Base-by-base conservation (phyloP, 345 rosid species). In the Eucalyptus tenuipes region DNA sequence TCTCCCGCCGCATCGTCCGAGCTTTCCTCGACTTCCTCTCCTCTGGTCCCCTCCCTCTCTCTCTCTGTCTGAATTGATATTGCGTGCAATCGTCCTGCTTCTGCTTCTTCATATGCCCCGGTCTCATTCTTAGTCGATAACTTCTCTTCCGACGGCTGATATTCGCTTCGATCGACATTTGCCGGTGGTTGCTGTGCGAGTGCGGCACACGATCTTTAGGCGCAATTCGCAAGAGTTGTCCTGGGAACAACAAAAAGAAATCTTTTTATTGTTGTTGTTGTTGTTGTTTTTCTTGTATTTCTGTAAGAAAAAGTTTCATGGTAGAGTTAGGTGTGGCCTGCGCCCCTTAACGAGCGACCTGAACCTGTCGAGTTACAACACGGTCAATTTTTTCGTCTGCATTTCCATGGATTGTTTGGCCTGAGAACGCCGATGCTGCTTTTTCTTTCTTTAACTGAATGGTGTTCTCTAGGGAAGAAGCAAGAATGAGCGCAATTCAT, bases 21-120 rank as follows among this genome's bases (percentile, higher is more conserved):
- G 92, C 98, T 42, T 97, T 97, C 93, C 47, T 97, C 86, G 95
- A 95, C 86, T 97, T 97, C 91, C 97, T 97, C 25, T 88, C 93
- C 91, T 95, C 96, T 37, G 98, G 99, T 96, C 89, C 84, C 25
- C 88, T 89, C 85, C 27, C 88, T 10, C 64, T 37, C 87, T 55
- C 55, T 89, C 86, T 85, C 68, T 90, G 50, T 66, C 20, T 53
- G 25, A 9, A 24, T 18, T 71, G 27, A 71, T 71, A 10, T 37
- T 18, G 45, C 81, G 45, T 14, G 45, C 81, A 37, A 45, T 33
- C n/a, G n/a, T 45, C 24, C 20, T 40, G 45, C 82, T 20, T 10
- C 82, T 40, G 47, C 82, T 75, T 37, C 82, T 75, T 75, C 47
- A 3, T 75, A 2, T 75, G 82, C 45, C 44, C 45, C 82, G 2